Base-by-base conservation (phyloP, 2,329 filamentous ascomycete genomes). In the Fusarium sp. region DNA sequence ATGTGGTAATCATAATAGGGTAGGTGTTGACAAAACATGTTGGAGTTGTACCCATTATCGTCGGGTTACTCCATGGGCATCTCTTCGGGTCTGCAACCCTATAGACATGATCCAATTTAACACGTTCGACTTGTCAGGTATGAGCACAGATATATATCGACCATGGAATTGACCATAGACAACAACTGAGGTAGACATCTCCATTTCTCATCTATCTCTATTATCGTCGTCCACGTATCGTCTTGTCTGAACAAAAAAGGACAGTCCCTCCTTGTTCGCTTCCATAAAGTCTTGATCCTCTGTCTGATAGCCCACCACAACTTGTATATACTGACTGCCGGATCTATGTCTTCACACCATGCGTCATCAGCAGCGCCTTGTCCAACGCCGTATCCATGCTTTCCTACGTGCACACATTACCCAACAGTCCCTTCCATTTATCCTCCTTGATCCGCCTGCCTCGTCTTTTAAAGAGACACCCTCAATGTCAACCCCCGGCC, bases 311-410 rank as follows among this genome's bases (percentile, higher is more conserved):
- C 58, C 59, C 46, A 27, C 49, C 59, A 36, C 42, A 69, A 42
- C 55, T 20, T 69, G 24, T 68, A 62, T 73, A 71, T 59, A 71
- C 61, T 62, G 67, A 72, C 62, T 55, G 61, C 40, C 42, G 14
- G 62, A 33, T 60, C 24, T 27, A 62, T 74, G 58, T 58, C 61
- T 66, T 72, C 71, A 51, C 35, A 63, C 64, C 65, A 72, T 73
- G 67, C 70, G 69, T 67, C 66, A 70, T 70, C 67, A 71, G 66
- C 71, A 71, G 67, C 72, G 66, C 58, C 69, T 73, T 73, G 66
- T 73, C 70, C 66, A 78, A 78, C 76, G 76, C 76, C 76, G 56
- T 71, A 53, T 64, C 76, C 70, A 78, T 77, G 76, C 76, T 76
- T 76, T 73, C 71, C 67, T 55, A 68, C 64, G 64, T 74, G 62